phyloP scores from a whole-genome alignment of 2,329 filamentous ascomycete genomes.

The Keithomyces neogunnii region DNA sequence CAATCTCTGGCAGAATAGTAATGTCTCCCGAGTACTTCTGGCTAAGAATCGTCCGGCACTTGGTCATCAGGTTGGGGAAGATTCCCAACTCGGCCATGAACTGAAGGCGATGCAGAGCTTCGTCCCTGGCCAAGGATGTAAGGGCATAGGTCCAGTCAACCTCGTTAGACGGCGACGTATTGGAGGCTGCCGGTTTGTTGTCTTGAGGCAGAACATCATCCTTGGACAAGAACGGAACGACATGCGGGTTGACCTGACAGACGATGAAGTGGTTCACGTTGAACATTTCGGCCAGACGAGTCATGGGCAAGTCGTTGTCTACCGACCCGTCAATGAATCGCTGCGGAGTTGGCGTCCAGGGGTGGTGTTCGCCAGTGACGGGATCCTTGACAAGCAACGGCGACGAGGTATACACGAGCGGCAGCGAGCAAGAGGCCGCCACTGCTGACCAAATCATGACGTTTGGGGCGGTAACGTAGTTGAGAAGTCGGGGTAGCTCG shows the following conservation, averaged over 20 bases:
- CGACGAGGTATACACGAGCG: constrained; percentile 73
- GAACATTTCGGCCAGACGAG: constrained; percentile 84
- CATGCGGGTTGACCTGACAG: constrained; percentile 92
- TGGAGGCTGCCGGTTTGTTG: constrained; percentile 15
- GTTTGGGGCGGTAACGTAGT: constrained; percentile 89
- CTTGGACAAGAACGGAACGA: constrained; percentile 74
- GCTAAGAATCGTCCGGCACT: constrained; percentile 71
- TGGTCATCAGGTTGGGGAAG: constrained; percentile 70
- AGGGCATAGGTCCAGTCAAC: constrained; percentile 56
- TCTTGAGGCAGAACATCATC: constrained; percentile 52
- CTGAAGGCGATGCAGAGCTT: constrained; percentile 72
- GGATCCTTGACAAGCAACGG: constrained; percentile 79
- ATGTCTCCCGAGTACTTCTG: constrained; percentile 94
- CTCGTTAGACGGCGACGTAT: constrained; percentile 24
- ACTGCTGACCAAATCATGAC: constrained; percentile 96
- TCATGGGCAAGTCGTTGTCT: constrained; percentile 90
- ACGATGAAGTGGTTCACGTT: constrained; percentile 98
- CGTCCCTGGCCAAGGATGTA: constrained; percentile 67
- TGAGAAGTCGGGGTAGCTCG: constrained; percentile 77
- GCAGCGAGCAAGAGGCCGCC: constrained; percentile 90
- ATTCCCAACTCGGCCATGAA: constrained; percentile 73
- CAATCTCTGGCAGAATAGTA: constrained; percentile 79
- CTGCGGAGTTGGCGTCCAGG: constrained; percentile 81
- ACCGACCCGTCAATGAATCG: constrained; percentile 93
- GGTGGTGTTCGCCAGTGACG: constrained; percentile 63